Conservation (phyloP, 768 basidiomycete species). For the Dacryopinax spathularia region DNA sequence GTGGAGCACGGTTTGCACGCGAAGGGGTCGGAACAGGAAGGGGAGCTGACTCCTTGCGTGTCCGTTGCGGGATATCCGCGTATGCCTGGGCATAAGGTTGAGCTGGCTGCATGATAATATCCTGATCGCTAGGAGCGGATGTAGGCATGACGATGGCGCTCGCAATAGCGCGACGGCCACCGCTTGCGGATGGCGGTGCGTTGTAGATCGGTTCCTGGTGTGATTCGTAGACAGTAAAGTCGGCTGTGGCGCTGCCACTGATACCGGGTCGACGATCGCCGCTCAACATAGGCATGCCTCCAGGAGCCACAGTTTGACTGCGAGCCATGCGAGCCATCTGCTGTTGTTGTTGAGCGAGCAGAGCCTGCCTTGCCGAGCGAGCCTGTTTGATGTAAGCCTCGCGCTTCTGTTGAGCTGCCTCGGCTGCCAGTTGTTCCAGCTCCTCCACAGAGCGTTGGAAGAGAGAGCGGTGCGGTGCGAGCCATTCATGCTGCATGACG, state of each 20-base stretch:
- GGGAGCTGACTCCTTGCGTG: background rate
- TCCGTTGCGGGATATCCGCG: background rate
- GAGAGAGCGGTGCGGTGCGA: constrained; percentile 43
- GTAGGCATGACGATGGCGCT: constrained; percentile 36
- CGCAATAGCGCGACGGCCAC: constrained; percentile 28
- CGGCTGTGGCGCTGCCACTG: background rate
- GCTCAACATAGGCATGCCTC: constrained; percentile 4
- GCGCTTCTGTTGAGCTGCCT: constrained; percentile 72
- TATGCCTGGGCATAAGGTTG: background rate
- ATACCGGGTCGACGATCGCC: constrained; percentile 27
- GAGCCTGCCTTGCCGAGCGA: constrained; percentile 13
- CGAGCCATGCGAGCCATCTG: constrained; percentile 35
- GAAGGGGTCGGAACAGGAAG: background rate
- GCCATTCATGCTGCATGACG: constrained; percentile 85
- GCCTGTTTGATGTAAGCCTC: constrained; percentile 65
- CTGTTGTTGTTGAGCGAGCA: constrained; percentile 19
- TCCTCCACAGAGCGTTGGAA: constrained; percentile 65
- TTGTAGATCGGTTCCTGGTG: background rate
- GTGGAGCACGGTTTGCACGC: background rate
- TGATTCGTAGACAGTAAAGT: background rate
- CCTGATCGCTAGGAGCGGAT: constrained; percentile 16
- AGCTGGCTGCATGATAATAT: background rate
- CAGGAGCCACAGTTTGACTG: constrained; percentile 34
- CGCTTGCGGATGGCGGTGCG: background rate
- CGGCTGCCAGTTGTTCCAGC: constrained; percentile 65